Evolutionary conservation across 1,284 basidiomycete species (phyloP).

Genomic region (Schizophyllum commune): DNA sequence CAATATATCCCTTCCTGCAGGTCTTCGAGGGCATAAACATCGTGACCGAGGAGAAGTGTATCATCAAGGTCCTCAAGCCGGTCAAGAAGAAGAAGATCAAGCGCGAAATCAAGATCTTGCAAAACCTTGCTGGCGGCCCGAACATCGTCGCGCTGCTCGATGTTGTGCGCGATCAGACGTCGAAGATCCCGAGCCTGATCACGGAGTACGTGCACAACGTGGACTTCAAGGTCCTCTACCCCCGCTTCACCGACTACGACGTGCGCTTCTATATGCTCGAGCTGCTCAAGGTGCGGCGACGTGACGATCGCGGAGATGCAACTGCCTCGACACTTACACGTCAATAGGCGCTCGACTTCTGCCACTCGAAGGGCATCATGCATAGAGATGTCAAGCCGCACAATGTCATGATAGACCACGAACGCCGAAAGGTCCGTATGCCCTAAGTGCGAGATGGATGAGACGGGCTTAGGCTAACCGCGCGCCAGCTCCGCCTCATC

Average conservation of each 20-base stretch:
- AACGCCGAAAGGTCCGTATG: constrained; percentile 76
- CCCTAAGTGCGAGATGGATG: too few relatives aligned
- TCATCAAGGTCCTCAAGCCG: constrained; percentile 98
- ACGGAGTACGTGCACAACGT: constrained; percentile 99
- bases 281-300: constrained; percentile 72
- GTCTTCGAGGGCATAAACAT: constrained; percentile 98
- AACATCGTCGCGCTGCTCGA: constrained; percentile 87
- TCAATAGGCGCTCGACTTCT: constrained; percentile 86
- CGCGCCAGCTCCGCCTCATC: constrained; percentile 77
- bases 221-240: constrained; percentile 97
- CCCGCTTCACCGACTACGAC: constrained; percentile 91
- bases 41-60: constrained; percentile 89
- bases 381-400: constrained; percentile 99
- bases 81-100: constrained; percentile 99
- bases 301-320: constrained; percentile 5
- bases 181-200: constrained; percentile 95
- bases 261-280: constrained; percentile 97
- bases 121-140: constrained; percentile 94
- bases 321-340: constrained; percentile 7
- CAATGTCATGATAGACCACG: constrained; percentile 99
- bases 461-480: background rate
- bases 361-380: constrained; percentile 99
- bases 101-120: constrained; percentile 97
- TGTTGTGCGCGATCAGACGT: constrained; percentile 89
- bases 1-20: constrained; percentile 31